Base-by-base conservation (phyloP, 257 asterid genomes). In the Vinca minor region DNA sequence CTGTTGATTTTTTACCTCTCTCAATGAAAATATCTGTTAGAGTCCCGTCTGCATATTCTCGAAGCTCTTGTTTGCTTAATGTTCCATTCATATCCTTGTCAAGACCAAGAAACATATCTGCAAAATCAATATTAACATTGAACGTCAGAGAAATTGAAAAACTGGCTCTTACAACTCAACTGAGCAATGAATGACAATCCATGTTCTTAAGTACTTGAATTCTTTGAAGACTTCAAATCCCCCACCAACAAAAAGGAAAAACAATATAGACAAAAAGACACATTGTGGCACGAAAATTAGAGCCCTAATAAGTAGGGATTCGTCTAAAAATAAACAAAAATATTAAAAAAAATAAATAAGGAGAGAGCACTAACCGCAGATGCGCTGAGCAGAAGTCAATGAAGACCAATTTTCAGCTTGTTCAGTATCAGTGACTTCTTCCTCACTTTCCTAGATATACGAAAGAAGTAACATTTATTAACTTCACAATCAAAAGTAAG, bases 351-450 rank as follows among this genome's bases (percentile, higher is more conserved):
- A 34, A 6, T 2, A 34, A 34, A 31, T 28, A 31, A 28, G 48
- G 68, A 35, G 56, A 32, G 70, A 69, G 59, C 63, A 80, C 94
- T 65, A 54, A 89, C 99, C 99, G 67, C 99, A 93, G 67, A 93
- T 85, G 77, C 99, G 91, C 69, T 89, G 96, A 49, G 97, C 97
- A 81, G 99, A 89, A 61, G 99, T 85, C 80, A 87, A 69, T 17
- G 97, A 93, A 69, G 89, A 93, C 99, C 99, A 93, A 81, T 93
- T 93, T 75, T 93, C 97, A 74, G 97, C 97, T 77, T 89, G 99
- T 78, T 93, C 99, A 59, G 95, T 84, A 76, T 93, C 99, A 3
- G 96, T 87, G 60, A 89, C 99, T 78, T 93, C 99, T 81, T 93
- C 99, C 79, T 89, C 97, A 54, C 88, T 87, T 85, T 93, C 99